Evolutionary conservation across 2,329 filamentous ascomycete species (phyloP), one percentile per base, ranked within the genome.

Genomic region (Pochonia chlamydosporia): DNA sequence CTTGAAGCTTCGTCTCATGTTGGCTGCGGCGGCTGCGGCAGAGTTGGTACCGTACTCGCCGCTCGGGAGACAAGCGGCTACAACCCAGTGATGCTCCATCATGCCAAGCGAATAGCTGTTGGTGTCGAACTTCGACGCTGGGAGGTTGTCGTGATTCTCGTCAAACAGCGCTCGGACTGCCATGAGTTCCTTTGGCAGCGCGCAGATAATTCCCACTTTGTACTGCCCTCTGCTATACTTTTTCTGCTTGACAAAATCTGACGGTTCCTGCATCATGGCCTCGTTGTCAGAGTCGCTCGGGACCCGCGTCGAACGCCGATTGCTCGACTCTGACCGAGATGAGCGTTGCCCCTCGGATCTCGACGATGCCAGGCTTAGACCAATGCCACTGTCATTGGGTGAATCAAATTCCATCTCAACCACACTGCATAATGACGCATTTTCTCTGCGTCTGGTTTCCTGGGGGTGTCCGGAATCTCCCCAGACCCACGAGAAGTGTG

Each of bases 31-130:
- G 11, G 43, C 47, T 1, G 51, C 43, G 14, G 54, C 46, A 14
- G 49, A 9, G 13, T 52, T 55, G 14, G 44, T 50, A 2, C 44
- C 47, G 43, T 55, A 54, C n/a, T 49, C 40, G 3, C 51, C 53
- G 1, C 23, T 3, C 20, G 54, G 54, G 1, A 56, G 48, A 30
- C 51, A 55, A 5, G 46, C 44, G 4, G 50, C 52, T 1, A 56
- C 53, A 3, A 56, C 36, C 14, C 44, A 37, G 16, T 56, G 53
- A 2, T 23, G 10, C 1, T 23, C 45, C 6, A 56, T 51, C 0
- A n/a, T 35, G 7, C 54, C 54, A 1, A 56, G 37, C 5, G 26
- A 30, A 20, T 56, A 54, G 18, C 20, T 40, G 25, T 41, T 41
- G 11, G 23, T 26, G n/a, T 41, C 39, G 2, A 9, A 5, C 16